A percentile compares a stretch with the other conserved stretches of the same genome.
phyloP scores from a whole-genome alignment of 2,329 filamentous ascomycete species.

The Fusarium pilosicola region DNA sequence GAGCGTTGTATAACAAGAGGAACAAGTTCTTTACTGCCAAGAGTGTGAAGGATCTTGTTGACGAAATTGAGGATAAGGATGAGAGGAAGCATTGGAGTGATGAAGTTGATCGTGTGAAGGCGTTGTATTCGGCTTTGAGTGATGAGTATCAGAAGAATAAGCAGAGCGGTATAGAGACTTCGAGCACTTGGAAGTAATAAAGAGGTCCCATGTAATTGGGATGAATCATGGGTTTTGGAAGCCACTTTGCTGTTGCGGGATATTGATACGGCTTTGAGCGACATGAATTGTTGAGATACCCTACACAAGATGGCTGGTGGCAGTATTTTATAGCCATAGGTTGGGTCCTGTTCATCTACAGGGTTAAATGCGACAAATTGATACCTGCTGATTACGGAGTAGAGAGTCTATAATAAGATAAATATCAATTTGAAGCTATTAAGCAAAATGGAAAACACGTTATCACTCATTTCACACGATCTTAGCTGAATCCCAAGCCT shows the following conservation, averaged over 20 bases:
- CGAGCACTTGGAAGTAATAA: slow-evolving; percentile 58
- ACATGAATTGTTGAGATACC: neutral
- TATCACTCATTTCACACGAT: neutral
- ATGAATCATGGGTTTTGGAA: no score
- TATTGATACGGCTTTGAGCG: neutral
- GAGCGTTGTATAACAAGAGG: slow-evolving; percentile 62
- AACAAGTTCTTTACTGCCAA: slow-evolving; percentile 65
- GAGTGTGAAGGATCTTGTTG: slow-evolving; percentile 55
- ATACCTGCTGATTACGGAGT: no score
- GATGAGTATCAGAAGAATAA: slow-evolving; percentile 62
- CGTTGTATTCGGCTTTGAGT: slow-evolving; percentile 57
- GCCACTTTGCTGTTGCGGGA: no score
- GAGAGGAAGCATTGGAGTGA: slow-evolving; percentile 48
- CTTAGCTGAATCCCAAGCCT: neutral
- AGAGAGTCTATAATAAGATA: no score
- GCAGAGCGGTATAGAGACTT: slow-evolving; percentile 52
- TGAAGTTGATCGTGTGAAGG: slow-evolving; percentile 61
- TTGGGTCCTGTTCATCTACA: rapidly evolving
- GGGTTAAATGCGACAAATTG: rapidly evolving
- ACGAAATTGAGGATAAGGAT: slow-evolving; percentile 48
- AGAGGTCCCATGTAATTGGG: no score
- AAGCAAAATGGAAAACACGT: no score
- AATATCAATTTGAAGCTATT: rapidly evolving
- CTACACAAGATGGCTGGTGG: rapidly evolving
- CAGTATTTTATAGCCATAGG: rapidly evolving